phyloP scores from a whole-genome alignment of 2,329 filamentous ascomycete species.

The Diaporthe humulicola region DNA sequence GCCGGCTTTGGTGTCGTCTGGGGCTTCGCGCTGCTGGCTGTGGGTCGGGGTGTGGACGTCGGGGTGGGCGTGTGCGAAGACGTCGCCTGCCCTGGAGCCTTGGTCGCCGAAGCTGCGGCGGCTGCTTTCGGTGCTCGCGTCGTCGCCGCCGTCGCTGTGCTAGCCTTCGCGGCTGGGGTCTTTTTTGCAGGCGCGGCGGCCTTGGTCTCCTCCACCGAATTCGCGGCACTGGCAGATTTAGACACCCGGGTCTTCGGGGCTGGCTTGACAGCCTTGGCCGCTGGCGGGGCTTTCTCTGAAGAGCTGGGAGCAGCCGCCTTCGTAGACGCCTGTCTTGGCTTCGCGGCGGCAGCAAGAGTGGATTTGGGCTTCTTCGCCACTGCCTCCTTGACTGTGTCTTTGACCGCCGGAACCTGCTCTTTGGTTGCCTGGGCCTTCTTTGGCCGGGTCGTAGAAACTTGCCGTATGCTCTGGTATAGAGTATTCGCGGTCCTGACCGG shows the following conservation, averaged over 20 bases:
- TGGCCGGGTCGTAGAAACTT: slow-evolving; percentile 36
- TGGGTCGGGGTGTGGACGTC: background rate
- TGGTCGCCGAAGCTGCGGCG: background rate
- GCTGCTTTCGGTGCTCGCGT: background rate
- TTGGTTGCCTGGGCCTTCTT: slow-evolving; percentile 34
- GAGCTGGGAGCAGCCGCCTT: slow-evolving; percentile 11
- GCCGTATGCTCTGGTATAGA: slow-evolving; percentile 21
- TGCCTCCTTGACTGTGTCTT: background rate
- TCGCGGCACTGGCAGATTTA: background rate
- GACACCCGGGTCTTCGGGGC: background rate
- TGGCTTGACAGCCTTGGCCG: slow-evolving; percentile 17
- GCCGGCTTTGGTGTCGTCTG: background rate
- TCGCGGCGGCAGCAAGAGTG: background rate
- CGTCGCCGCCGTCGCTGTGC: background rate
- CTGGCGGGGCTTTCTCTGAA: background rate
- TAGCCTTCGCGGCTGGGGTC: background rate
- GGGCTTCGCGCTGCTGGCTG: background rate
- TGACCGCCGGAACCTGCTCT: slow-evolving; percentile 16
- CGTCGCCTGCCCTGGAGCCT: slow-evolving; percentile 4
- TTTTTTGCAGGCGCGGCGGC: background rate
- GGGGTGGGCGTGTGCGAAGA: background rate
- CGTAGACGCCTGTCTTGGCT: slow-evolving; percentile 28
- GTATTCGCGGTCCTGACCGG: background rate
- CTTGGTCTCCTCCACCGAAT: background rate
- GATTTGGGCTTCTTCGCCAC: slow-evolving; percentile 23